Conservation (phyloP, 495 filamentous ascomycete species). For the Schizothecium vesticola region DNA sequence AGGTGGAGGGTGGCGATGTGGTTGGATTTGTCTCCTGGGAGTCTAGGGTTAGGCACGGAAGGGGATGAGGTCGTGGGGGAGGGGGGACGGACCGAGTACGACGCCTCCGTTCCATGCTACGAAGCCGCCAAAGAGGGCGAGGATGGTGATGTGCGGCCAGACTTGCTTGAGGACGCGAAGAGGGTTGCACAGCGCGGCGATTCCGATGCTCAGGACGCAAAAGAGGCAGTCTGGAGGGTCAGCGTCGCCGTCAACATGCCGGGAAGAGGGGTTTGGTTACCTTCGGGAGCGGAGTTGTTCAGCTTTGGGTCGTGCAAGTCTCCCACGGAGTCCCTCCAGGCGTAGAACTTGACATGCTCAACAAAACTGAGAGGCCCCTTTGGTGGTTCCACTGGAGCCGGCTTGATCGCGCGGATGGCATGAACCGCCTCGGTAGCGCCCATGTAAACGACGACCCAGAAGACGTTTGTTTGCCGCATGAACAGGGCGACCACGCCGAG, state of each 20-base stretch:
- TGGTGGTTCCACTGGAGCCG: constrained; percentile 16
- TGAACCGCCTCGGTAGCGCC: constrained; percentile 66
- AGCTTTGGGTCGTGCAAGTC: constrained; percentile 63
- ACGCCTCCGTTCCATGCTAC: constrained; percentile 85
- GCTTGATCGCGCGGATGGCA: constrained; percentile 35
- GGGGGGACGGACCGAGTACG: constrained; percentile 62
- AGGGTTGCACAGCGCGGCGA: constrained; percentile 51
- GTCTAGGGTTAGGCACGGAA: constrained; percentile 6
- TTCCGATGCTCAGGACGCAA: constrained; percentile 54
- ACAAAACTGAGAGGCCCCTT: constrained; percentile 17
- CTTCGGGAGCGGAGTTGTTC: constrained; percentile 49
- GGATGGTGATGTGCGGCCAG: constrained; percentile 62
- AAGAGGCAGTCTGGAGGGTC: constrained; percentile 35
- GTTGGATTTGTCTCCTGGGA: constrained; percentile 80
- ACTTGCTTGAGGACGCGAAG: constrained; percentile 45
- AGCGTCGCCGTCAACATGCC: not conserved
- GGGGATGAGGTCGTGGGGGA: not conserved
- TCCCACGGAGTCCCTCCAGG: constrained; percentile 39
- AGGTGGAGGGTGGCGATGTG: constrained; percentile 85
- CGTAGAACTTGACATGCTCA: constrained; percentile 27
- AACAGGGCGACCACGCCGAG: constrained; percentile 58
- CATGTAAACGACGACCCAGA: constrained; percentile 87
- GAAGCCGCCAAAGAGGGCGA: constrained; percentile 66
- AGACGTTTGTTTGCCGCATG: constrained; percentile 92
- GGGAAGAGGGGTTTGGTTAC: constrained; percentile 31